phyloP scores from a whole-genome alignment of 2,329 filamentous ascomycete genomes.

The Lecanicillium sp. region DNA sequence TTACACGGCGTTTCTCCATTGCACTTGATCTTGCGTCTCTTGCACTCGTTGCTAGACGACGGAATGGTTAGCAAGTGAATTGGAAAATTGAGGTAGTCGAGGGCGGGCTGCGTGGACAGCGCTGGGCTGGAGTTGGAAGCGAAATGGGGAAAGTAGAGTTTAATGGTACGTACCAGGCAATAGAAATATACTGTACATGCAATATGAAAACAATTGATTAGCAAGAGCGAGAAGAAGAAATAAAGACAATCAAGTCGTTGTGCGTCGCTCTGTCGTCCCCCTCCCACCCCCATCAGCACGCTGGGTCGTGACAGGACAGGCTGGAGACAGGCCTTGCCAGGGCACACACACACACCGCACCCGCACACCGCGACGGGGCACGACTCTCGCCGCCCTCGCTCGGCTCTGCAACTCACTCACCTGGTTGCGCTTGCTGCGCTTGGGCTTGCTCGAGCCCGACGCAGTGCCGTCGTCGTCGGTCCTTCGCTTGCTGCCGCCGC shows the following conservation, averaged over 20 bases:
- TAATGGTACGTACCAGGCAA: constrained; percentile 46
- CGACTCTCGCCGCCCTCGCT: constrained; percentile 1
- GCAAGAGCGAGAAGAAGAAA: no score
- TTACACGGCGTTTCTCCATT: constrained; percentile 64
- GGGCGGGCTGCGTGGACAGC: neutral
- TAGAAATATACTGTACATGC: constrained; percentile 48
- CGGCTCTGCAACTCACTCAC: constrained; percentile 33
- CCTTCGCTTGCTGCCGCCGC: constrained; percentile 30
- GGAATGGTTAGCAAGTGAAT: constrained; percentile 6
- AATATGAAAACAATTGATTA: neutral
- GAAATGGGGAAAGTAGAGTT: constrained; percentile 4
- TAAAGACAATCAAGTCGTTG: no score
- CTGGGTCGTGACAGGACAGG: neutral
- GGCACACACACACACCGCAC: neutral
- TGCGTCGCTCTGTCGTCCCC: no score
- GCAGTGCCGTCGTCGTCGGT: constrained; percentile 38
- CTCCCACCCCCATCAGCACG: neutral
- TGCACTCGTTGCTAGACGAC: constrained; percentile 59
- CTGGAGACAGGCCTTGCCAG: neutral
- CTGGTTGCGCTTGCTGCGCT: constrained; percentile 55
- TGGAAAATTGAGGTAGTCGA: constrained; percentile 6
- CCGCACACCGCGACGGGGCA: neutral
- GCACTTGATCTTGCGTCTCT: constrained; percentile 70
- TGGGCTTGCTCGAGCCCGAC: constrained; percentile 38
- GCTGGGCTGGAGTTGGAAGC: neutral